Percentiles rank a stretch among this genome's conserved stretches.
Evolutionary conservation across 1,139 yeast genomes (phyloP).

Genomic region (Debaryomycetaceae sp.): DNA sequence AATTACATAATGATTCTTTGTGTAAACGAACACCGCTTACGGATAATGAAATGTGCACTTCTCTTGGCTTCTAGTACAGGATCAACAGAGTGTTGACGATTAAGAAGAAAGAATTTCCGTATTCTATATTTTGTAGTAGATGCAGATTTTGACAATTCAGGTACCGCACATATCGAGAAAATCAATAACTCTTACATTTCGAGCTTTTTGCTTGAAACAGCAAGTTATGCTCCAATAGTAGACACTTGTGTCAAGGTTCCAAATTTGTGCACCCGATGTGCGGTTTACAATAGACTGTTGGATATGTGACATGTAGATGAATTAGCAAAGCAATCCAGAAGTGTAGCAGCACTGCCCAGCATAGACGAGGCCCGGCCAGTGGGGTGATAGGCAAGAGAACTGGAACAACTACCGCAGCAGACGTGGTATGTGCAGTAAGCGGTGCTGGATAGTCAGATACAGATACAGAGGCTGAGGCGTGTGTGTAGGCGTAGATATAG

Average conservation of each 20-base stretch:
- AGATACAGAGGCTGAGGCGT: no score
- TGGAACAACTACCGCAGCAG: no score
- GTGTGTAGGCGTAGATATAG: no score
- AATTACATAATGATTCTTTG: neutral
- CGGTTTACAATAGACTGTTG: no score
- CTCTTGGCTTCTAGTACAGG: neutral
- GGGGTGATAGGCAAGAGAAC: no score
- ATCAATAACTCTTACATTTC: neutral
- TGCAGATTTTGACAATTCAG: neutral
- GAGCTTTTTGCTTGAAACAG: neutral
- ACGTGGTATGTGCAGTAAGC: no score
- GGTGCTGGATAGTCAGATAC: no score
- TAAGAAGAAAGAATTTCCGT: neutral
- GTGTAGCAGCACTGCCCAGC: no score
- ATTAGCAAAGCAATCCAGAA: no score
- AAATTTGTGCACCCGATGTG: no score
- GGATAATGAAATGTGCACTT: neutral
- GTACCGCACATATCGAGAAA: neutral
- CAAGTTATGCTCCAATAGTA: neutral
- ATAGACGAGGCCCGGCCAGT: no score
- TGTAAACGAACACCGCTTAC: neutral
- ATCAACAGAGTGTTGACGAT: neutral
- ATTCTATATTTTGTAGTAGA: neutral
- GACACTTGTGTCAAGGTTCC: neutral
- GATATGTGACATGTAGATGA: no score